Evolutionary conservation across 2,329 filamentous ascomycete species (phyloP).

Genomic region (Xylariaceae sp.): DNA sequence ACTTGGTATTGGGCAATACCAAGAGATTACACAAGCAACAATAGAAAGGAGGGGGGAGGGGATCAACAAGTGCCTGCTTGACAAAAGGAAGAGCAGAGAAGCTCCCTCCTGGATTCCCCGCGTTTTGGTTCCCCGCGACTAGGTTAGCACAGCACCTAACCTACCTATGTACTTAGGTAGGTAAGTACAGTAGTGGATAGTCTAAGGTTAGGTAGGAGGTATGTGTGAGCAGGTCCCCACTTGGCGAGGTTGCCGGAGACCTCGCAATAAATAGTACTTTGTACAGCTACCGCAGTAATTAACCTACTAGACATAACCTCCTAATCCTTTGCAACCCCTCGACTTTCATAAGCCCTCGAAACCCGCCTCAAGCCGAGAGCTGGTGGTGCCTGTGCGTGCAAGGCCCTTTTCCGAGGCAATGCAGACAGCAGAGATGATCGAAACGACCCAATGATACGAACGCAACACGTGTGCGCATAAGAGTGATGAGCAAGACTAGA

Average conservation of each 20-base stretch:
- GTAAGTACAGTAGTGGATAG: too few relatives aligned
- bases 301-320: too few relatives aligned
- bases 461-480: not conserved
- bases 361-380: slow-evolving; percentile 32
- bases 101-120: too few relatives aligned
- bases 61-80: too few relatives aligned
- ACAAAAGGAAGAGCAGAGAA: too few relatives aligned
- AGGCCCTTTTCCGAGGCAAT: not conserved
- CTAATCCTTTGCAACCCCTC: slow-evolving; percentile 7
- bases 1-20: too few relatives aligned
- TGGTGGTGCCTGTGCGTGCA: slow-evolving; percentile 4
- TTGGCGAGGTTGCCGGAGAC: too few relatives aligned
- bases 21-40: too few relatives aligned
- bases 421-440: slow-evolving; percentile 1
- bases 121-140: slow-evolving; percentile 4
- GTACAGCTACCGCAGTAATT: slow-evolving; percentile 10
- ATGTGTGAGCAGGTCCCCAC: too few relatives aligned
- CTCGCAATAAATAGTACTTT: too few relatives aligned
- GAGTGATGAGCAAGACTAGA: slow-evolving; percentile 5
- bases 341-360: slow-evolving; percentile 27
- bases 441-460: not conserved
- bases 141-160: not conserved
- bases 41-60: too few relatives aligned
- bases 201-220: too few relatives aligned
- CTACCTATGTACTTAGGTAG: not conserved